Evolutionary conservation across 2,329 filamentous ascomycete species (phyloP), one percentile per base, ranked within the genome.

Genomic region (Penicillium sp.): DNA sequence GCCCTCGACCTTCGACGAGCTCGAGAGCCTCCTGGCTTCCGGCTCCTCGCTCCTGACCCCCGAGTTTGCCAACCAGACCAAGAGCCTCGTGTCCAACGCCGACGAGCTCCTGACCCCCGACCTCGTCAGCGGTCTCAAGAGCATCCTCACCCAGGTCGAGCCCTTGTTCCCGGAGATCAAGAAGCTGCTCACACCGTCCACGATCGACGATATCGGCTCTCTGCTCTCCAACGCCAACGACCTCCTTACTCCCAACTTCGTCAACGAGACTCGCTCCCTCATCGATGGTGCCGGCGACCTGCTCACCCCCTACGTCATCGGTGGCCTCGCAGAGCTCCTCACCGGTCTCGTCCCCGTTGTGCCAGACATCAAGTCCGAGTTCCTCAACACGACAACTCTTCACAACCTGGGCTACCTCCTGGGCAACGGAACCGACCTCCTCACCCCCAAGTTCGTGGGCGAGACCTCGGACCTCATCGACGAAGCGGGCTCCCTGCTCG

Each of bases 381-480:
- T 45, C 59, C 61, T 52, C 52, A 64, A 51, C 59, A 28, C 52
- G 4, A 59, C 61, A 7, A 58, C 68, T 10, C 63, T 70, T 31
- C 51, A 59, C 40, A 63, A 66, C 36, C 53, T 70, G 39, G 57
- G 56, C 28, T 62, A 57, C 50, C 57, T 70, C 27, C 55, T 70
- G 18, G 63, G 60, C 36, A 70, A 70, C 44, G 68, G 63, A 7
- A 66, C 65, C 16, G 45, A 25, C 5, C 54, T 70, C 18, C 56
- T 70, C 38, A 67, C 64, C 1, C 61, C 67, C 28, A 54, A 55
- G 36, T 70, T 70, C 41, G 65, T 70, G 41, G 50, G 56, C 18
- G 65, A 67, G 18, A 70, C 68, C 2, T 55, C 55, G 11, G 53
- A 52, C 20, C 56, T 69, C 13, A 61, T 69, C 49, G 57, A 59